Evolutionary conservation across 2,329 filamentous ascomycete species (phyloP).

Genomic region (Emydomyces testavorans): DNA sequence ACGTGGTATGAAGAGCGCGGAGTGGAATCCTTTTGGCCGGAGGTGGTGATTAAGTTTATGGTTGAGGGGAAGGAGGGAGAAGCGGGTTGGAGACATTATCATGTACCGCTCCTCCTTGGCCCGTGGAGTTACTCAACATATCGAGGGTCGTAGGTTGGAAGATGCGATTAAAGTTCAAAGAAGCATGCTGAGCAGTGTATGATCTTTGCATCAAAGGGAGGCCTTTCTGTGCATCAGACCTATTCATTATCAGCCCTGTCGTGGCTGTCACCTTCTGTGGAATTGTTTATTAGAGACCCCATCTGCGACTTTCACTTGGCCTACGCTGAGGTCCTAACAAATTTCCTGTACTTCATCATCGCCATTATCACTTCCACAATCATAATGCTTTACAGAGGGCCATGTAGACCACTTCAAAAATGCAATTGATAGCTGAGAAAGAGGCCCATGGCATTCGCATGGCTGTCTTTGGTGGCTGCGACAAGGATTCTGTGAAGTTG

Average conservation of each 20-base stretch:
- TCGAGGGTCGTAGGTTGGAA: constrained; percentile 40
- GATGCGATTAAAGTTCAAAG: too few species aligned
- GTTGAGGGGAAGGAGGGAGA: constrained; percentile 35
- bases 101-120: constrained; percentile 41
- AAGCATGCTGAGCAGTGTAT: too few species aligned
- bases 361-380: background rate
- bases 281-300: too few species aligned
- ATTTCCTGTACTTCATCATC: too few species aligned
- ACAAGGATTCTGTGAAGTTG: too few species aligned
- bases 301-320: too few species aligned
- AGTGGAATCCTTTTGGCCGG: constrained; percentile 42
- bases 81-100: constrained; percentile 39
- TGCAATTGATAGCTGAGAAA: background rate
- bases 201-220: too few species aligned
- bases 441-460: background rate
- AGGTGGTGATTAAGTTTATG: constrained; percentile 42
- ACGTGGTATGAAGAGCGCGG: constrained; percentile 37
- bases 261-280: too few species aligned
- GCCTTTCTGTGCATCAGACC: too few species aligned
- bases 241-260: too few species aligned
- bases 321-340: too few species aligned
- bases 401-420: background rate
- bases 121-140: constrained; percentile 44
- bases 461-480: background rate
- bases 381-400: background rate